Base-by-base conservation (phyloP, 202 grass and related monocot species). In the Alloteropsis angusta region DNA sequence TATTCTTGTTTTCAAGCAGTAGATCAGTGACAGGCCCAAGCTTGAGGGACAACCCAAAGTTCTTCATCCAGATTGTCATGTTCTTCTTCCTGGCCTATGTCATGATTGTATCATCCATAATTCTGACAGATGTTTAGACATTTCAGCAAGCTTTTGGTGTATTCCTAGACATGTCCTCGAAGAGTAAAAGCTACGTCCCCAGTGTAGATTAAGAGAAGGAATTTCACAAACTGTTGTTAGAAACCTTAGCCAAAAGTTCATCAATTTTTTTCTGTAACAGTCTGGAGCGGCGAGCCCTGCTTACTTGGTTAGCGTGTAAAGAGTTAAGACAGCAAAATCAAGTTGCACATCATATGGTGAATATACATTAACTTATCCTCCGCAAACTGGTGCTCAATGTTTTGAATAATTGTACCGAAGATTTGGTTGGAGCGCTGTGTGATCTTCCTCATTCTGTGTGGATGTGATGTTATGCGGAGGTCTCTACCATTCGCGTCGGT, bases 101-200 rank as follows among this genome's bases (percentile, higher is more conserved):
- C 38, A 89, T 99, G 92, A 99, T 99, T 88, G 84, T 99, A 85
- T 99, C 96, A 48, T 99, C 92, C 9, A 89, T 99, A 89, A 90
- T 95, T 84, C 84, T 99, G 79, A 93, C 96, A 4, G 92, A 99
- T 86, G 88, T 95, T 76, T 93, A 99, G 91, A 59, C 76, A 23
- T 28, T 57, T 42, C 19, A 34, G 36, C 39, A 6, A 71, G 28
- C 77, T 32, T 76, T 47, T n/a, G 26, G 36, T 82, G 82, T 85
- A 77, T 59, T 76, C 13, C 15, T 71, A 81, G 64, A 74, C 56
- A 70, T 59, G 57, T 76, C 67, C 3, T 66, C 17, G 68, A 60
- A 78, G 59, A 78, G 87, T 82, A 37, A 73, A 65, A 60, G 7
- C 28, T 76, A 57, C 44, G 43, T 70, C 25, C 44, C 22, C 58